Evolutionary conservation across 768 basidiomycete genomes (phyloP), one percentile per base, ranked within the genome.

Genomic region (Saitozyma podzolica): DNA sequence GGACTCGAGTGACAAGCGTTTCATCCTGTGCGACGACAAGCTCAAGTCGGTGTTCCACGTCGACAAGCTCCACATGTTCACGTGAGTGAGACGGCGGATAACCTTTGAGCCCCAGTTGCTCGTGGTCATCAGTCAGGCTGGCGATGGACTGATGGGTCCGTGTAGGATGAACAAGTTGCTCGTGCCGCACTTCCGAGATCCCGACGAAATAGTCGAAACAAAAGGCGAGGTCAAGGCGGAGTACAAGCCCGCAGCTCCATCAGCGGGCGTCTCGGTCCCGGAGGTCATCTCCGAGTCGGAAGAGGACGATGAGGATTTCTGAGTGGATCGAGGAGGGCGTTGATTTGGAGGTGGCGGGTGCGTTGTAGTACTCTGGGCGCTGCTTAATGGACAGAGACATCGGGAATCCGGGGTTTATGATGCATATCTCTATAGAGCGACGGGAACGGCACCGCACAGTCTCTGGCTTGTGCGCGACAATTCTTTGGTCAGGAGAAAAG

Each of bases 121-220:
- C 29, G 29, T 29, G 29, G 29, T 29, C 5, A 2, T 2, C 29
- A 29, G 29, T 29, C 29, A 29, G 29, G 29, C 29, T 5, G 39
- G 10, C 19, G 20, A 17, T 13, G 41, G 41, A 40, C 58, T 61
- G 52, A 61, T 1, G 29, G 29, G 29, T 29, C 20, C 11, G 10
- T 42, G 20, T 82, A 86, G 83, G 68, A 95, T 95, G 92, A 95
- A 94, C 84, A 92, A 94, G 80, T 84, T 88, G 37, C 81, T 95
- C 60, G 89, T 89, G 75, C 83, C 87, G 89, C 75, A 76, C 54
- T 62, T 76, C 8, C 60, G 63, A 41, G 68, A 73, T 61, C 70
- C 72, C 8, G 74, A 71, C 41, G 72, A 76, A 6, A 62, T 75
- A 13, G 56, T 72, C n/a, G 51, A 54, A 13, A 20, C 59, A 56